Evolutionary conservation across 306 rosid species (phyloP).

Genomic region (Oemleria cerasiformis): DNA sequence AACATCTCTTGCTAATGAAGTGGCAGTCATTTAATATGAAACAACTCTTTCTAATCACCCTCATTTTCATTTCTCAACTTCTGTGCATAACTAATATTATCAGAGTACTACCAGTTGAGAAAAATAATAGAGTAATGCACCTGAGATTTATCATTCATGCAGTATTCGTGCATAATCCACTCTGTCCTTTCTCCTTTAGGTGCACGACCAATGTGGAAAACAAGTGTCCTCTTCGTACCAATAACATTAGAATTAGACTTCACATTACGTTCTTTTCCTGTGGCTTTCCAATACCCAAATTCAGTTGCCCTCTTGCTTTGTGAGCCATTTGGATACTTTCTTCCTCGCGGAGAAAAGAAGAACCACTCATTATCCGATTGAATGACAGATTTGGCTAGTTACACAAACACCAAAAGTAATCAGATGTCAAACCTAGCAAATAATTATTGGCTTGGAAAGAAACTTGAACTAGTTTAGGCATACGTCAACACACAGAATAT

Average conservation of each 20-base stretch:
- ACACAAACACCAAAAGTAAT: slow-evolving; percentile 28
- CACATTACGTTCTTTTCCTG: slow-evolving; percentile 84
- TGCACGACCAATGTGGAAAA: slow-evolving; percentile 90
- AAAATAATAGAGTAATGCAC: slow-evolving; percentile 21
- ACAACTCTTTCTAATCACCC: not conserved
- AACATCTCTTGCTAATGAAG: too few relatives aligned
- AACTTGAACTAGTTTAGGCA: not conserved
- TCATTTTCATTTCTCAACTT: not conserved
- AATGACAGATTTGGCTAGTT: slow-evolving; percentile 69
- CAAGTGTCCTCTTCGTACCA: slow-evolving; percentile 89
- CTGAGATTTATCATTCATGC: slow-evolving; percentile 68
- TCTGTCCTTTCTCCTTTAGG: slow-evolving; percentile 95
- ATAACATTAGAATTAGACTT: slow-evolving; percentile 67
- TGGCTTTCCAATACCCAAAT: slow-evolving; percentile 93
- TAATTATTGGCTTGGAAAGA: not conserved
- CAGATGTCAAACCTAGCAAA: slow-evolving; percentile 10
- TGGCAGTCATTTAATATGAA: not conserved
- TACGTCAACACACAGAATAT: not conserved
- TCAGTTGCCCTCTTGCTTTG: slow-evolving; percentile 92
- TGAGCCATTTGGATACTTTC: slow-evolving; percentile 91
- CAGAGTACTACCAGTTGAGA: slow-evolving; percentile 2
- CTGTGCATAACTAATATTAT: not conserved
- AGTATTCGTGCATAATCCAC: slow-evolving; percentile 96
- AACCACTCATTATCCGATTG: slow-evolving; percentile 88
- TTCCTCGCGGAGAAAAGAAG: slow-evolving; percentile 92